phyloP scores from a whole-genome alignment of 768 basidiomycete genomes.

The Naganishia vaughanmartiniae region DNA sequence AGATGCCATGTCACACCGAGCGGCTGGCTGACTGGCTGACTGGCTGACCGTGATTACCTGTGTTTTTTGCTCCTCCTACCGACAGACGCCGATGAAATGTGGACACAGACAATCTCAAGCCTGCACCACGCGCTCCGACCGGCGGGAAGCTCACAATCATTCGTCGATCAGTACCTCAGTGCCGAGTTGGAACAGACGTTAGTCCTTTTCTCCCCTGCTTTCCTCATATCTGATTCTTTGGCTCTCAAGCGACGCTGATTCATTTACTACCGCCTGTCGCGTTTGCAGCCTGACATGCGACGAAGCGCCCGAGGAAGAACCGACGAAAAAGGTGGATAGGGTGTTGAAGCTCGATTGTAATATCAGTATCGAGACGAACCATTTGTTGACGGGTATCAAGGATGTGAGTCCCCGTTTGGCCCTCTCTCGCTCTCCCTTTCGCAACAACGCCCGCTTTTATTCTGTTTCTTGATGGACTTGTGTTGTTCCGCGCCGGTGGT shows the following conservation, averaged over 20 bases:
- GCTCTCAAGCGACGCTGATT: background rate
- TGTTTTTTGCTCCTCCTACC: background rate
- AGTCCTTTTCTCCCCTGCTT: slow-evolving; percentile 8
- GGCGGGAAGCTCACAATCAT: slow-evolving; percentile 14
- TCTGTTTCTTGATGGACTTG: slow-evolving; percentile 1
- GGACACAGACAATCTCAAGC: slow-evolving; percentile 45
- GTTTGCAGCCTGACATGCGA: slow-evolving; percentile 67
- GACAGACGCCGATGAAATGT: slow-evolving; percentile 52
- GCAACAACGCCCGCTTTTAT: background rate
- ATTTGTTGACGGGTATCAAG: slow-evolving; percentile 78
- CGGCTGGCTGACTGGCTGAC: too few species aligned
- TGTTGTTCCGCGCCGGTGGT: background rate
- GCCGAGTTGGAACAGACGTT: slow-evolving; percentile 40
- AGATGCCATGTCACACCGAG: too few species aligned
- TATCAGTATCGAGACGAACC: slow-evolving; percentile 81
- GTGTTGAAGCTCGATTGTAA: slow-evolving; percentile 91
- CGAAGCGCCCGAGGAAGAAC: slow-evolving; percentile 75
- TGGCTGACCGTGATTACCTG: background rate
- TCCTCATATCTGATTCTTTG: background rate
- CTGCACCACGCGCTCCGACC: slow-evolving; percentile 32
- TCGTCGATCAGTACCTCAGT: slow-evolving; percentile 42
- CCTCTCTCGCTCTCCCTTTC: too few species aligned
- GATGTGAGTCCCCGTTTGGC: slow-evolving; percentile 69
- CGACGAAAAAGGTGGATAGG: slow-evolving; percentile 64
- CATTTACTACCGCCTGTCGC: background rate